Base-by-base conservation (phyloP, 352 stramenopile species). In the Phytopythium helicoides region DNA sequence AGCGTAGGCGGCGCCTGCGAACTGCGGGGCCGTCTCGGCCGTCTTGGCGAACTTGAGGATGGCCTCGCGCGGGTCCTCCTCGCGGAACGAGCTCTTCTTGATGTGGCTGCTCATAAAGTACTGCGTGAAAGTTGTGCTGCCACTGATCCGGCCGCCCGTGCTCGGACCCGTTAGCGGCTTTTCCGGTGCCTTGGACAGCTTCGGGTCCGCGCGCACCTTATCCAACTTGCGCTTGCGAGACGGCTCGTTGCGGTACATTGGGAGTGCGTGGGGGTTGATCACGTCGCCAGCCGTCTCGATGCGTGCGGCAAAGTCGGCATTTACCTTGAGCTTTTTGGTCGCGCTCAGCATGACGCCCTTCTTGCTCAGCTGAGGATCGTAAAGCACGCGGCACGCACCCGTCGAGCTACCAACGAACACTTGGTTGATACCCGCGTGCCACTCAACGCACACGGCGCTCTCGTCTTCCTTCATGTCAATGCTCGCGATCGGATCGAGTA, bases 51-150 rank as follows among this genome's bases (percentile, higher is more conserved):
- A 93, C 64, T 93, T 89, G 31, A 95, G 54, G 39, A 95, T 91
- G n/a, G 85, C 85, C 47, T 89, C 79, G 10, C 85, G 81, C 23
- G 85, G 85, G 28, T 95, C 85, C 73, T 95, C 78, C 47, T 91
- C 82, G 25, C 85, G 81, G 62, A 94, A 92, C 25, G 80, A 90
- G 19, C 66, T 81, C 63, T 90, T 91, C 60, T 87, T 87, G 65
- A 94, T 86, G 38, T 94, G 84, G 57, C 69, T 88, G 56, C 77
- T 89, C 84, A 94, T 94, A 31, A 92, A 94, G 53, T 87, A 92
- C 53, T 94, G 84, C 58, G 84, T 94, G 55, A 94, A 89, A 19
- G 77, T 87, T n/a, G 84, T 85, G 51, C 68, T 86, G 46, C 82
- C 82, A 31, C 80, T 87, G 49, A 91, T 89, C 53, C 81, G 80